Percentiles rank a stretch among this genome's conserved stretches.
These are phyloP conservation scores for Hypoxylon cercidicola DNA, from an alignment of 495 filamentous ascomycete species.

Conservation along the genomic window DNA sequence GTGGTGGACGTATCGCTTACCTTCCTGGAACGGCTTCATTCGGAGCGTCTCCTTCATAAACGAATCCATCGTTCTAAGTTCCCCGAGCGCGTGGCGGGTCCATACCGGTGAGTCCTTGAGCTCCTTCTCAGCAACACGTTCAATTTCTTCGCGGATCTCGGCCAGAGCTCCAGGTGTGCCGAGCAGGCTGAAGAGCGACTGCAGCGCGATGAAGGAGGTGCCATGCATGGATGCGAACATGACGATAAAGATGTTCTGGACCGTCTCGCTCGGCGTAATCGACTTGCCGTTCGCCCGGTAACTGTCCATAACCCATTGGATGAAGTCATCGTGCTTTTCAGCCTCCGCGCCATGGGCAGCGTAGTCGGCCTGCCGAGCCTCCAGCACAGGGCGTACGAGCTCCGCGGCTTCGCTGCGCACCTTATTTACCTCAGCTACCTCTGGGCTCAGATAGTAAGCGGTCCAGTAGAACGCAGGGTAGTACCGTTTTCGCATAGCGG, in stretches of 20 bases:
- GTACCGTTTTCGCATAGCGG: constrained; percentile 14
- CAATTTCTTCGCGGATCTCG: constrained; percentile 14
- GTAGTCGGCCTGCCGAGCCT: constrained; percentile 14
- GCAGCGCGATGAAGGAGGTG: constrained; percentile 17
- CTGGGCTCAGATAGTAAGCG: constrained; percentile 18
- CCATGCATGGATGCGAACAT: constrained; percentile 20
- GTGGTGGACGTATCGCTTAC: constrained; percentile 11
- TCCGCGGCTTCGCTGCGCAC: constrained; percentile 16
- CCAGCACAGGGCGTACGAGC: constrained; percentile 11
- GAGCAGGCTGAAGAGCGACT: constrained; percentile 19
- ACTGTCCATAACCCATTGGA: constrained; percentile 20
- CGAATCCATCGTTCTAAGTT: constrained; percentile 18
- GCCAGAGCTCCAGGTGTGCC: constrained; percentile 9
- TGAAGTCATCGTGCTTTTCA: constrained; percentile 19
- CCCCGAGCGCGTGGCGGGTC: constrained; percentile 20
- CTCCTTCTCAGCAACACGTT: constrained; percentile 8
- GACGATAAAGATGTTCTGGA: constrained; percentile 22
- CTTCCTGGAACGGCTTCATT: constrained; percentile 24
- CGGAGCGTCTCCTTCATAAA: constrained; percentile 23
- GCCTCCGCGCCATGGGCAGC: constrained; percentile 14
- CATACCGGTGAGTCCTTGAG: constrained; percentile 15
- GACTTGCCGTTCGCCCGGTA: constrained; percentile 16
- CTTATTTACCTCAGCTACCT: constrained; percentile 12
- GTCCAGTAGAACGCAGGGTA: constrained; percentile 14
- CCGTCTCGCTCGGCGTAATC: constrained; percentile 10